phyloP scores from a whole-genome alignment of 345 rosid species.

The Anastatica hierochuntica region DNA sequence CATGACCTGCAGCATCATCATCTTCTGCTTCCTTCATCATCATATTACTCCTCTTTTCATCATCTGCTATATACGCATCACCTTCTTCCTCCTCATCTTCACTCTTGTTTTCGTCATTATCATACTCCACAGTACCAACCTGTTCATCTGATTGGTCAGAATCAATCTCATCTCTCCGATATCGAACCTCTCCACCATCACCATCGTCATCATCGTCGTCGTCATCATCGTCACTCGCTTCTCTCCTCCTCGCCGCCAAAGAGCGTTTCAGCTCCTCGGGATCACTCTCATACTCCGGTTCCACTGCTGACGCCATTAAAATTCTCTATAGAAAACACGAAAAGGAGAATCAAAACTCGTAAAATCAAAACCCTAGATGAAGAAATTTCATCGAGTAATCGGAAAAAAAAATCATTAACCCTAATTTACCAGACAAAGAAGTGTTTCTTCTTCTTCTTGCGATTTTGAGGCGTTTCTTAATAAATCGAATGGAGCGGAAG shows the following conservation, averaged over 20 bases:
- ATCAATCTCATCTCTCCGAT: constrained; percentile 35
- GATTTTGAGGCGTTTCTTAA: no score
- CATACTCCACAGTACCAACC: constrained; percentile 54
- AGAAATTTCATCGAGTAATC: neutral
- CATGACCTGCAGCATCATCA: constrained; percentile 17
- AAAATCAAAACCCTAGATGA: constrained; percentile 6
- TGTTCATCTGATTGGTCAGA: constrained; percentile 67
- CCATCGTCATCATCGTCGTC: constrained; percentile 25
- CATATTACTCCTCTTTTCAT: constrained; percentile 18
- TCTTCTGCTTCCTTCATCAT: constrained; percentile 25
- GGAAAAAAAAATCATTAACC: neutral
- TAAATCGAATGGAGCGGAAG: constrained; percentile 9
- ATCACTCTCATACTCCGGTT: constrained; percentile 80
- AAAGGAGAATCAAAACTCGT: neutral
- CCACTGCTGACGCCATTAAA: constrained; percentile 45
- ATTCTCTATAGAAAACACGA: constrained; percentile 4
- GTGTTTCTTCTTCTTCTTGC: neutral
- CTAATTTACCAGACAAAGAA: constrained; percentile 4
- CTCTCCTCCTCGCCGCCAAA: constrained; percentile 59
- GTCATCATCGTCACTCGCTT: constrained; percentile 87
- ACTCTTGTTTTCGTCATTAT: constrained; percentile 31
- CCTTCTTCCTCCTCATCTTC: constrained; percentile 30
- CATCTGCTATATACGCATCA: constrained; percentile 11
- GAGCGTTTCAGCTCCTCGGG: constrained; percentile 76
- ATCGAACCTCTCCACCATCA: constrained; percentile 18